Percentiles rank a stretch among this genome's conserved stretches.
Conservation (phyloP, 139 green algal genomes). For the Protoeuglena noctilucae region DNA sequence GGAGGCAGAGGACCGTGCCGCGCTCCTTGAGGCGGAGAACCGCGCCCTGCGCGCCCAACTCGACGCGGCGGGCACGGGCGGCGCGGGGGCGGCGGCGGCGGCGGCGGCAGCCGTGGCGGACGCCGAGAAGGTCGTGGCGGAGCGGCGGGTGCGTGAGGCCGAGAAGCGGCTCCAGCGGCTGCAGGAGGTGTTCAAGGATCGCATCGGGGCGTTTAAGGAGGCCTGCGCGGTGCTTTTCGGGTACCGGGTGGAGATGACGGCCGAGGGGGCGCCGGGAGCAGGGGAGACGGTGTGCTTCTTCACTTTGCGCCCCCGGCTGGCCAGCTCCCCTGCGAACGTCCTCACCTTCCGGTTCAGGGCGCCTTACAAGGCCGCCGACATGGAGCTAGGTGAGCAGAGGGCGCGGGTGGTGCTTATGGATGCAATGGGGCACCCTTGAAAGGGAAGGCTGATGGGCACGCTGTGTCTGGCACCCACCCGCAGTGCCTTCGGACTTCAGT, state of each 20-base stretch:
- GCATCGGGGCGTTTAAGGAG: constrained; percentile 9
- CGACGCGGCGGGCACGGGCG: too few species aligned
- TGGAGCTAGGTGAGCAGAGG: too few species aligned
- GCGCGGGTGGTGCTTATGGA: too few species aligned
- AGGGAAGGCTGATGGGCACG: too few species aligned
- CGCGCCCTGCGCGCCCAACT: not conserved
- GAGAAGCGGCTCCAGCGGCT: not conserved
- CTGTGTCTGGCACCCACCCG: too few species aligned
- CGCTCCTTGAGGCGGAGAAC: not conserved
- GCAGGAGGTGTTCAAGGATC: constrained; percentile 9
- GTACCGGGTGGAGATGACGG: constrained; percentile 9
- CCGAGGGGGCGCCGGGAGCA: not conserved
- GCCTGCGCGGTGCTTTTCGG: constrained; percentile 12
- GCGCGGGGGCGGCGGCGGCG: too few species aligned
- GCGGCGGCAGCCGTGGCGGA: not conserved
- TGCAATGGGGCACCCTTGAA: too few species aligned
- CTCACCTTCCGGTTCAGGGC: not conserved
- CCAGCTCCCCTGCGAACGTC: not conserved
- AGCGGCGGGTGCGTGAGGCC: not conserved
- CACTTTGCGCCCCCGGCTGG: not conserved
- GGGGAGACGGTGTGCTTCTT: too few species aligned
- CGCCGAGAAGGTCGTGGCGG: not conserved
- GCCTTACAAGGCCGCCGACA: too few species aligned
- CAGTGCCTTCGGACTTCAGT: too few species aligned
- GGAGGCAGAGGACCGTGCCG: not conserved